Conservation (phyloP, 2,329 filamentous ascomycete genomes). For the Penicillium hordei region DNA sequence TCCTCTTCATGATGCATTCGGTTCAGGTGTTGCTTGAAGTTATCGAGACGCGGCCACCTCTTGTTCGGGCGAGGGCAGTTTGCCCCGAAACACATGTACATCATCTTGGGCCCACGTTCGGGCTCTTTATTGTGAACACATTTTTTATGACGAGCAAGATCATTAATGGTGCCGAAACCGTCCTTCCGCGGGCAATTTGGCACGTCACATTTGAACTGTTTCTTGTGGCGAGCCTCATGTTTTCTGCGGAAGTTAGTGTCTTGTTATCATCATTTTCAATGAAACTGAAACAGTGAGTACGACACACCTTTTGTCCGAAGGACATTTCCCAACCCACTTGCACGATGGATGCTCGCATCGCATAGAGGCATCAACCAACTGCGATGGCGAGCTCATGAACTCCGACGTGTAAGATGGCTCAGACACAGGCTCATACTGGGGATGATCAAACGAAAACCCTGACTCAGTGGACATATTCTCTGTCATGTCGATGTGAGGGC, state of each 20-base stretch:
- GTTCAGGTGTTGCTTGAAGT: conserved; percentile 77
- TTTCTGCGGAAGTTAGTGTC: conserved; percentile 58
- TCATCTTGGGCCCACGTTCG: conserved; percentile 49
- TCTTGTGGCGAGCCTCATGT: conserved; percentile 68
- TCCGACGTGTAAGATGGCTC: conserved; percentile 12
- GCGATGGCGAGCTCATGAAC: conserved; percentile 52
- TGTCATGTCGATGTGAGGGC: conserved; percentile 25
- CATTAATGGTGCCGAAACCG: conserved; percentile 78
- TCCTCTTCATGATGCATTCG: conserved; percentile 62
- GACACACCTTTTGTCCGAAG: conserved; percentile 43
- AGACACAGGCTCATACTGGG: conserved; percentile 10
- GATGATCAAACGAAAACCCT: conserved; percentile 20
- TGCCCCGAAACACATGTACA: conserved; percentile 60
- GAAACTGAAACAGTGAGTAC: neutral
- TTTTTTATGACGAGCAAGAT: conserved; percentile 74
- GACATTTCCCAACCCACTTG: conserved; percentile 40
- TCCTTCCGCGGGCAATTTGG: conserved; percentile 57
- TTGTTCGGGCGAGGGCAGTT: conserved; percentile 63
- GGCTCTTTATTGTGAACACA: conserved; percentile 63
- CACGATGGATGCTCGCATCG: conserved; percentile 34
- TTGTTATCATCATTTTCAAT: neutral
- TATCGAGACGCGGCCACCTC: conserved; percentile 77
- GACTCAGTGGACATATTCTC: conserved; percentile 25
- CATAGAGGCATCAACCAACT: conserved; percentile 46
- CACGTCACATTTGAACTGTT: conserved; percentile 63